Base-by-base conservation (phyloP, 176 grass and related monocot genomes). In the Paspalum vaginatum region DNA sequence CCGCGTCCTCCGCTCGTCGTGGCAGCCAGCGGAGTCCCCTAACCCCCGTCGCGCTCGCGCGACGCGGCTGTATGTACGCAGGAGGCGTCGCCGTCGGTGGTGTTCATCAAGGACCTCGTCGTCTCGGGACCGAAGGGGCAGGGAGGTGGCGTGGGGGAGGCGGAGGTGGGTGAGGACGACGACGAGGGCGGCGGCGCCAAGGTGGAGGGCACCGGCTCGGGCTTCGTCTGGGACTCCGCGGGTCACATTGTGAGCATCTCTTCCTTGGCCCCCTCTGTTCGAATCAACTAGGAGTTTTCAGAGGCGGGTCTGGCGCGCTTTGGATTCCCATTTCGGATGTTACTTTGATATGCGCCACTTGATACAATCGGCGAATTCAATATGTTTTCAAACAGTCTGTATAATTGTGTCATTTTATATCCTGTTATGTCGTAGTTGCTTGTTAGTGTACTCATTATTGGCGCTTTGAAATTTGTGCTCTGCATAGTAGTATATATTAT, bases 91-190 rank as follows among this genome's bases (percentile, higher is more conserved):
- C 90, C 90, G 59, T 97, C 93, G 70, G 93, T 97, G 76, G 93
- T 93, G 75, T 97, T 97, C 86, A 97, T 97, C 83, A 93, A 97
- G 81, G 90, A 91, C 76, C 79, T 93, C 32, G 48, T 86, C 21
- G 11, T 83, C 10, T 16, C 67, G 26, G 82, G 54, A 13, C 2
- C 26, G 46, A 76, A 80, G 61, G 61, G 68, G 1, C 58, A 59
- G 18, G 25, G 50, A 42, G 73, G 24, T 15, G 11, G 11, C 2
- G 11, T 18, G 9, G 43, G 48, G 7, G 78, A 70, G 2, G 85
- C 60, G 24, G 74, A 76, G 22, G 26, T 75, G 14, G 79, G 58
- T 0, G 88, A 83, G 15, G 74, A 86, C 5, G 71, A 87, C 2
- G 80, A 89, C 62, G 67, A 67, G 63, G 63, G 2, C 7, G 84